Conservation (phyloP, 164 flowering plant genomes). For the Dillenia turbinata region DNA sequence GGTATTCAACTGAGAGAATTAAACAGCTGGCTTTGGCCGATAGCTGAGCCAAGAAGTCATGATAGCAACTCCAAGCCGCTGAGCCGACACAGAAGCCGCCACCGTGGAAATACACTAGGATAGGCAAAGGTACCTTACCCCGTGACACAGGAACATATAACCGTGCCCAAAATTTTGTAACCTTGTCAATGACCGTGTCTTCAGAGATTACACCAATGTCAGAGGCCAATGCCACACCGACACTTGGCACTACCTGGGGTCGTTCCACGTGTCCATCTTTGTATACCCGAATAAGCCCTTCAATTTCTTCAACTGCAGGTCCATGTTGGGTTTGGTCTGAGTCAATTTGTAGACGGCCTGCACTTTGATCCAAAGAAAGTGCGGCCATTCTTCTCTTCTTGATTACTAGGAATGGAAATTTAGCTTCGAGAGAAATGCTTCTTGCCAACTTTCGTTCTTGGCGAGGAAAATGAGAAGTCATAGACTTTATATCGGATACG, state of each 20-base stretch:
- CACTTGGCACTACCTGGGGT: conserved; percentile 38
- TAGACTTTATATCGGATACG: conserved; percentile 4
- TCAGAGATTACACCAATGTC: conserved; percentile 35
- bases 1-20: conserved; percentile 48
- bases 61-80: conserved; percentile 58
- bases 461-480: too few species aligned
- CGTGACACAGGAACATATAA: conserved; percentile 37
- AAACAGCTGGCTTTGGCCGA: conserved; percentile 27
- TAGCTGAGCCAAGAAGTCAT: conserved; percentile 37
- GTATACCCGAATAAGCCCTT: conserved; percentile 48
- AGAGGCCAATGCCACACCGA: conserved; percentile 18
- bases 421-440: background rate
- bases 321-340: conserved; percentile 23
- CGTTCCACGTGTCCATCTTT: conserved; percentile 59
- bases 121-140: conserved; percentile 32
- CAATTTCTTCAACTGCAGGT: conserved; percentile 34
- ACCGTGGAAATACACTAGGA: conserved; percentile 59
- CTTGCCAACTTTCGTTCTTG: background rate
- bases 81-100: conserved; percentile 69
- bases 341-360: conserved; percentile 11
- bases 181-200: conserved; percentile 41
- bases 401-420: background rate
- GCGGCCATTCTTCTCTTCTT: conserved; percentile 37
- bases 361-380: conserved; percentile 26
- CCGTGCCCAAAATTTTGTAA: conserved; percentile 38